A percentile compares a stretch with the other conserved stretches of the same genome.
Conservation (phyloP, 148 eudicot species). For the Arbutus unedo region DNA sequence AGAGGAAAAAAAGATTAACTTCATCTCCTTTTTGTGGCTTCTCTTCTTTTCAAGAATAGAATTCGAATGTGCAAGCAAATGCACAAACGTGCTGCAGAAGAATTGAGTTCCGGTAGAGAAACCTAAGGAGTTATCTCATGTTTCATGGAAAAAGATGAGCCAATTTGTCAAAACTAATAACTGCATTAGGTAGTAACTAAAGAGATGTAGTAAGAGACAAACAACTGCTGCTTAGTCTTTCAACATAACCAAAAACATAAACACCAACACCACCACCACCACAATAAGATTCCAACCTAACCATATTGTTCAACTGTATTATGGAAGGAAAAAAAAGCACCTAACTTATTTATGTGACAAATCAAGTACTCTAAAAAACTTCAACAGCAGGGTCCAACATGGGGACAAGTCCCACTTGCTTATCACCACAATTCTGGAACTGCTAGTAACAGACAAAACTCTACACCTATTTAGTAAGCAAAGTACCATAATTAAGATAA, state of each 20-base stretch:
- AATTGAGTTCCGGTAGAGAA: no score
- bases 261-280: not conserved
- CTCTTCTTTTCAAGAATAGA: no score
- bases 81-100: no score
- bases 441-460: conserved; percentile 1
- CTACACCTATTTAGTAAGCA: conserved; percentile 11
- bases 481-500: conserved; percentile 3
- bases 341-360: conserved; percentile 19
- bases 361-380: conserved; percentile 8
- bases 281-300: conserved; percentile 13
- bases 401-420: conserved; percentile 15
- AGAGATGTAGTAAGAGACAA: conserved; percentile 1
- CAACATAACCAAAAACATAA: conserved; percentile 2
- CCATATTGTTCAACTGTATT: conserved; percentile 7
- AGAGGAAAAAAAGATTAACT: no score
- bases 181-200: not conserved
- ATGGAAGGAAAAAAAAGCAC: not conserved
- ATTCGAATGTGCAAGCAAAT: no score
- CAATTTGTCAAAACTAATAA: not conserved
- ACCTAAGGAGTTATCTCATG: not conserved
- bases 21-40: no score
- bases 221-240: not conserved
- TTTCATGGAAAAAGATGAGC: not conserved
- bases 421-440: conserved; percentile 9
- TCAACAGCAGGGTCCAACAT: conserved; percentile 8